Evolutionary conservation across 495 filamentous ascomycete genomes (phyloP), one percentile per base, ranked within the genome.

Genomic region (Daldinia concentrica): DNA sequence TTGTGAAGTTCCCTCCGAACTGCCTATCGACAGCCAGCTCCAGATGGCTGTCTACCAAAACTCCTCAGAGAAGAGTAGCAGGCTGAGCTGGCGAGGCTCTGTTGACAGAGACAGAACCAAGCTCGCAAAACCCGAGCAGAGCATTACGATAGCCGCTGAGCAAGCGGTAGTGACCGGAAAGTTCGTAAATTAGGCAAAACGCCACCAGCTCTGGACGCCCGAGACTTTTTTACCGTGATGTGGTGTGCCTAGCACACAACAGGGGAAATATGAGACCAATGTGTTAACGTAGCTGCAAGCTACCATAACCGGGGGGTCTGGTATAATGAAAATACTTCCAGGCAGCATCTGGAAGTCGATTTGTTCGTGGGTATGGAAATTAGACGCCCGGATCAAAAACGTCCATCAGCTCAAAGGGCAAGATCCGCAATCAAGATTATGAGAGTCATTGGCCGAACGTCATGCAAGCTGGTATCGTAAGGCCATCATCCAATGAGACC

Each of bases 401-500:
- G 61, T 58, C n/a, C 45, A 55, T 50, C 32, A 50, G 29, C 48
- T 48, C 19, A 34, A 27, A 24, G 19, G 17, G 52, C 9, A 30
- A 17, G 48, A 71, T 66, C 43, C 62, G 58, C 52, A 22, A 30
- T 39, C 56, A 61, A 70, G 64, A 64, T 43, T 66, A 68, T 69
- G 55, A 54, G 30, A 61, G 48, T 75, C 61, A 34, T 76, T 14
- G 60, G 70, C 65, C 63, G 73, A 66, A 62, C 48, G 56, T 76
- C 71, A 71, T 72, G 34, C 64, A 73, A 76, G 64, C 62, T 58
- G 22, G 32, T 60, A 66, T 74, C 76, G 58, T 76, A 58, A 72
- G 68, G 68, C 73, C 70, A 54, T 62, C 75, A 77, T 77, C 76
- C 76, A 77, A 76, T 59, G 52, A 67, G 66, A 64, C 58, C 68